These are phyloP conservation scores for Cyclotella sp. DNA, from an alignment of 108 stramenopile species.

Conservation along the genomic window DNA sequence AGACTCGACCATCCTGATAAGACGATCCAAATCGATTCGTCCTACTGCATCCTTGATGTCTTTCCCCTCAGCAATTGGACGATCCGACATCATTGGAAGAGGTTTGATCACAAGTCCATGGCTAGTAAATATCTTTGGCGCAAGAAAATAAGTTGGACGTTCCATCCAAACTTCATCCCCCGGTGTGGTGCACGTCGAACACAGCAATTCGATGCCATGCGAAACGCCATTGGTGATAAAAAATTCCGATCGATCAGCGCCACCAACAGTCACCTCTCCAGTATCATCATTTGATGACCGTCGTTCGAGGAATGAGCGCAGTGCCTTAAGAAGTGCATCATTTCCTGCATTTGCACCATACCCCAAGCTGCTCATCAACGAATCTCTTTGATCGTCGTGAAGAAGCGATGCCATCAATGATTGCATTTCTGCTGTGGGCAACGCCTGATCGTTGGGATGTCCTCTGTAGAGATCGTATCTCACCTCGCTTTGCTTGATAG, in stretches of 20 bases:
- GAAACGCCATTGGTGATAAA: constrained; percentile 74
- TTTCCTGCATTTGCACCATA: constrained; percentile 60
- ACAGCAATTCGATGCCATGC: constrained; percentile 73
- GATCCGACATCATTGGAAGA: constrained; percentile 58
- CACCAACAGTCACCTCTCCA: constrained; percentile 8
- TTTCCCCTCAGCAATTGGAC: neutral
- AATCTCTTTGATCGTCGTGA: constrained; percentile 23
- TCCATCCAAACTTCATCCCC: constrained; percentile 73
- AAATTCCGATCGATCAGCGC: constrained; percentile 29
- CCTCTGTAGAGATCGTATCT: constrained; percentile 64
- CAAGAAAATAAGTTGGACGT: constrained; percentile 73
- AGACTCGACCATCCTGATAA: constrained; percentile 37
- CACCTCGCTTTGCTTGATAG: neutral
- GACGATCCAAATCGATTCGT: constrained; percentile 55
- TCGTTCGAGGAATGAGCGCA: constrained; percentile 54
- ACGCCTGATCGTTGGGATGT: constrained; percentile 60
- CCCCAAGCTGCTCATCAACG: constrained; percentile 33
- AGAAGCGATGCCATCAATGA: constrained; percentile 39
- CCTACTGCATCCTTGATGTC: constrained; percentile 16
- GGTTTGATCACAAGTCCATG: constrained; percentile 56
- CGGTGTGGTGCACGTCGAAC: constrained; percentile 51
- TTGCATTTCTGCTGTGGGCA: constrained; percentile 61
- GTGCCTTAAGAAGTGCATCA: constrained; percentile 34
- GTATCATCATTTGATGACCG: constrained; percentile 54
- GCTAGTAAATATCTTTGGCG: constrained; percentile 58